Percentiles rank a stretch among this genome's conserved stretches.
Evolutionary conservation across 2,329 filamentous ascomycete genomes (phyloP).

Genomic region (Immersiporthe knoxdaviesiana): DNA sequence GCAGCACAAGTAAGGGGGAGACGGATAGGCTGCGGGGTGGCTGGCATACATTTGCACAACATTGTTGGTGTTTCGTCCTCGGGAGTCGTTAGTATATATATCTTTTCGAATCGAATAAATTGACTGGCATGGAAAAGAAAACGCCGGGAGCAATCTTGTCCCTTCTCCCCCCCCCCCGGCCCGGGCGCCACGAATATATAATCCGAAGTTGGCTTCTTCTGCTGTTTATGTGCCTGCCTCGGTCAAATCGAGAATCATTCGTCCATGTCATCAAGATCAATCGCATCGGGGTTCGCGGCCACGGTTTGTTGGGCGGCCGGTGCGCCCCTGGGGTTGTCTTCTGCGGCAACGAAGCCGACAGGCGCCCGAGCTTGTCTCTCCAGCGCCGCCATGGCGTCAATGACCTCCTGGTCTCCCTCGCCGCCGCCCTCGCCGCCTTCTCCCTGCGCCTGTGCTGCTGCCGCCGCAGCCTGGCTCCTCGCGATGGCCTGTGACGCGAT

Average conservation of each 20-base stretch:
- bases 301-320: constrained; percentile 44
- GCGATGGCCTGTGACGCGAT: constrained; percentile 95
- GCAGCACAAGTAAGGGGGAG: background rate
- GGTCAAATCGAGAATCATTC: constrained; percentile 51
- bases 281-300: constrained; percentile 79
- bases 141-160: background rate
- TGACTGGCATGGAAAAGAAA: constrained; percentile 20
- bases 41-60: background rate
- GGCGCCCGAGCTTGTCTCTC: constrained; percentile 89
- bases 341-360: constrained; percentile 88
- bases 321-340: constrained; percentile 67
- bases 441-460: constrained; percentile 48
- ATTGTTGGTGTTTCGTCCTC: constrained; percentile 4
- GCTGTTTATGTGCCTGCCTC: constrained; percentile 2
- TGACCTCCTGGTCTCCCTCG: constrained; percentile 53
- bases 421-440: constrained; percentile 45
- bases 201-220: constrained; percentile 2
- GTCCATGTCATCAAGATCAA: constrained; percentile 76
- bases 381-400: constrained; percentile 86
- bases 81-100: constrained; percentile 1
- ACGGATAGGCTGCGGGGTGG: background rate
- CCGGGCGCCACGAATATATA: too few species aligned
- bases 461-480: constrained; percentile 69
- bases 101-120: constrained; percentile 23
- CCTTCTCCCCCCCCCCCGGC: too few species aligned